Evolutionary conservation across 1,284 basidiomycete genomes (phyloP).

Genomic region (Malassezia arunalokei): DNA sequence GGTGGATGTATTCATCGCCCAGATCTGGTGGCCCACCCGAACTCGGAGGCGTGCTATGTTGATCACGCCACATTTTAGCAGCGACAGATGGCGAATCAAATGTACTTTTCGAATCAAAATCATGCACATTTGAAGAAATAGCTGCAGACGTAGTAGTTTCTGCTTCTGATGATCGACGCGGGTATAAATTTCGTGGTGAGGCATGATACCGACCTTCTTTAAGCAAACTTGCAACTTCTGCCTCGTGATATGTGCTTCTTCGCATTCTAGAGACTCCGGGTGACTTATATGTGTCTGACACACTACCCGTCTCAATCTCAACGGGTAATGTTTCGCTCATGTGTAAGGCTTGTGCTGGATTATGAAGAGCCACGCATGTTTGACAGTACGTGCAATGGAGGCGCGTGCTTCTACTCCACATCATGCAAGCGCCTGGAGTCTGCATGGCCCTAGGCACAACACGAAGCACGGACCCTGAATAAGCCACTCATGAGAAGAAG

Average conservation of each 20-base stretch:
- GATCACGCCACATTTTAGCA: not conserved
- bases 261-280: not conserved
- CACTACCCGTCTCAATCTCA: no score
- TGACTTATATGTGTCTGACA: no score
- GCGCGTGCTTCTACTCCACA: no score
- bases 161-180: not conserved
- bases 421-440: no score
- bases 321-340: no score
- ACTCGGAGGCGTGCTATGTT: not conserved
- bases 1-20: slow-evolving; percentile 2
- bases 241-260: not conserved
- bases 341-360: no score
- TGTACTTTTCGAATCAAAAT: not conserved
- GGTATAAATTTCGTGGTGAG: not conserved
- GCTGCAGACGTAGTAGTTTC: not conserved
- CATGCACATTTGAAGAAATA: not conserved
- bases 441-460: no score
- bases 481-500: no score
- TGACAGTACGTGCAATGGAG: no score
- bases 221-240: not conserved
- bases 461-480: no score
- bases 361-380: no score
- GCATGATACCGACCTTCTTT: not conserved
- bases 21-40: not conserved
- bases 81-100: not conserved